Evolutionary conservation across 768 basidiomycete species (phyloP).

Genomic region (Pisolithus orientalis): DNA sequence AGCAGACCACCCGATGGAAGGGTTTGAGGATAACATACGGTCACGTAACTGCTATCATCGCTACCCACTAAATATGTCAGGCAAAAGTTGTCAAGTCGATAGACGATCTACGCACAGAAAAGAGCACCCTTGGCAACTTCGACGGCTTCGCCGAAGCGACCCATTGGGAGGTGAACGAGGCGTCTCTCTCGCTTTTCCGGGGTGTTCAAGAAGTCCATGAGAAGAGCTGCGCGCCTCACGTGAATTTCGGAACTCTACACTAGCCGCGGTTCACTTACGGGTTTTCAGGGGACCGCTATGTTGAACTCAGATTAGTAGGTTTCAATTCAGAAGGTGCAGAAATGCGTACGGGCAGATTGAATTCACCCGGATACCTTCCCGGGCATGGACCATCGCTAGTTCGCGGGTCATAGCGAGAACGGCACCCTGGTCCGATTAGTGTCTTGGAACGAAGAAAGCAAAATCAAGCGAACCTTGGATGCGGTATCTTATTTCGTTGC

Average conservation of each 20-base stretch:
- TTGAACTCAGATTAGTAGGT: constrained; percentile 3
- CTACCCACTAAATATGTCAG: constrained; percentile 59
- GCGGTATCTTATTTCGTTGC: constrained; percentile 65
- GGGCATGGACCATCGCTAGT: constrained; percentile 94
- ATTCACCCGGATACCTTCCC: constrained; percentile 95
- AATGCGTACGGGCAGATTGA: constrained; percentile 86
- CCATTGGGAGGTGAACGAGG: constrained; percentile 90
- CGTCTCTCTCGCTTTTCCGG: constrained; percentile 91
- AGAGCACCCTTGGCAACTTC: constrained; percentile 91
- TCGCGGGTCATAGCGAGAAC: constrained; percentile 99
- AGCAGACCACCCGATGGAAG: constrained; percentile 1
- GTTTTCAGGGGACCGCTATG: constrained; percentile 89
- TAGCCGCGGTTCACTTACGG: constrained; percentile 46
- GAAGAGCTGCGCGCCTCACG: constrained; percentile 53
- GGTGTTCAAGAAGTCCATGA: constrained; percentile 98
- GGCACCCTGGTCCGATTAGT: constrained; percentile 54
- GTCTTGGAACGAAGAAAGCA: constrained; percentile 1
- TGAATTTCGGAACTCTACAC: neutral
- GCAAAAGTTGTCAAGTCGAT: neutral
- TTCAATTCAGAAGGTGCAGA: constrained; percentile 6
- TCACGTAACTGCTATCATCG: constrained; percentile 95
- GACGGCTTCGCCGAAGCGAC: constrained; percentile 94
- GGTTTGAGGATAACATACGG: constrained; percentile 45
- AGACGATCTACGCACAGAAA: constrained; percentile 65
- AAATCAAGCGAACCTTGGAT: constrained; percentile 61